phyloP scores from a whole-genome alignment of 805 yeast species.

The Debaryomyces maramus region DNA sequence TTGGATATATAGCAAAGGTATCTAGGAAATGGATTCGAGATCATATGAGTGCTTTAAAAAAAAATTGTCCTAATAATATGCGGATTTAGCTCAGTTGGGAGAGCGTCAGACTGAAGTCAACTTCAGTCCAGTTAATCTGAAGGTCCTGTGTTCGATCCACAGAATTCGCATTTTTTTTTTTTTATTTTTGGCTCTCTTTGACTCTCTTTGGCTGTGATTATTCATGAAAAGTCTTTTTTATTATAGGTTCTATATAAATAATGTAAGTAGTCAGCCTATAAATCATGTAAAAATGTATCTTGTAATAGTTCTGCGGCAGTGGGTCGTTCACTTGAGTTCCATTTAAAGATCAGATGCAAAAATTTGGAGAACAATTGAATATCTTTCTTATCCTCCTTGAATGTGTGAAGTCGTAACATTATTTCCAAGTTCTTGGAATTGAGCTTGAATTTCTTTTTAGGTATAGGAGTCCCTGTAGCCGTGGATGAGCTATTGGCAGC shows the following conservation, averaged over 20 bases:
- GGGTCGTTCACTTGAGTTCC: constrained; percentile 38
- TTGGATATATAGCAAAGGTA: too few relatives aligned
- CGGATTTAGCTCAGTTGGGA: constrained; percentile 27
- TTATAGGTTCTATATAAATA: too few relatives aligned
- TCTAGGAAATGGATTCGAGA: too few relatives aligned
- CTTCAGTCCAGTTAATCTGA: constrained; percentile 53
- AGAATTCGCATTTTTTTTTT: constrained; percentile 53
- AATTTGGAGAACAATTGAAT: constrained; percentile 23
- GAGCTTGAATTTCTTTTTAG: constrained; percentile 25
- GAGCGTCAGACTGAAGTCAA: constrained; percentile 39
- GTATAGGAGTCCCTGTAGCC: neutral
- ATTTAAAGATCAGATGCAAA: constrained; percentile 30
- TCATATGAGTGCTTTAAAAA: too few relatives aligned
- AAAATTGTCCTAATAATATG: too few relatives aligned
- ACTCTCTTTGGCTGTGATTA: too few relatives aligned
- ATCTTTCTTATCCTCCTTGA: constrained; percentile 11
- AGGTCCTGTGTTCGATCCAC: constrained; percentile 92
- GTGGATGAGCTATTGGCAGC: constrained; percentile 10
- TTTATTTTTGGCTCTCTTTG: neutral
- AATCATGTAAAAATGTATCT: constrained; percentile 22
- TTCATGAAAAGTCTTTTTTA: too few relatives aligned
- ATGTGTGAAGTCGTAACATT: constrained; percentile 20
- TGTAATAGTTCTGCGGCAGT: constrained; percentile 24
- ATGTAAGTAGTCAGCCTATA: neutral
- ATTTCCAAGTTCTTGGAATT: constrained; percentile 33